These are phyloP conservation scores for Elasticomyces elasticus DNA, from an alignment of 495 filamentous ascomycete genomes.

Conservation along the genomic window DNA sequence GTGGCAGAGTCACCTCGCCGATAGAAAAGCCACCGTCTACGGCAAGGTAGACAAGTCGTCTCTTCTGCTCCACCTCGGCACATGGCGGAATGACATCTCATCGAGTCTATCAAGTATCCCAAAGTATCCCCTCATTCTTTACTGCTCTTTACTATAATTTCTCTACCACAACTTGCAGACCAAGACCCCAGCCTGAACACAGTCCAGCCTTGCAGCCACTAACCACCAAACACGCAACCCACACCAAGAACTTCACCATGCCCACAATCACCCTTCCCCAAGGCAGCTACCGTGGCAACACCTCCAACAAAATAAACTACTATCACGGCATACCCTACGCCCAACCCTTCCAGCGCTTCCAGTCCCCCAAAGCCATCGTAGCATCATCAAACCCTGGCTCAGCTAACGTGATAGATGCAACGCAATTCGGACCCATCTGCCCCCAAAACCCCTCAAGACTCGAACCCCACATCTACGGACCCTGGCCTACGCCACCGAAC, in stretches of 20 bases:
- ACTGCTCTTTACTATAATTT: no score
- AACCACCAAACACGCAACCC: no score
- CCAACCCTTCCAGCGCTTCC: conserved; percentile 1
- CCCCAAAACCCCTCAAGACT: not conserved
- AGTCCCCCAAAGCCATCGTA: not conserved
- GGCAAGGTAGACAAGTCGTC: not conserved
- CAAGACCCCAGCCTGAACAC: not conserved
- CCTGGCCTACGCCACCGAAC: conserved; percentile 1
- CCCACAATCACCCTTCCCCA: not conserved
- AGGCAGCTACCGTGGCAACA: not conserved
- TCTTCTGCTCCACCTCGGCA: not conserved
- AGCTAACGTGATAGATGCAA: not conserved
- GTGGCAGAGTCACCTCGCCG: no score
- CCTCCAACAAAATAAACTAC: not conserved
- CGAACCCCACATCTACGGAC: not conserved
- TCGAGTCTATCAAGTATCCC: no score
- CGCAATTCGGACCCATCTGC: conserved; percentile 1
- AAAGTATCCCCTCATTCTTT: no score
- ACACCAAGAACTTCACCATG: not conserved
- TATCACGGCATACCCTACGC: conserved; percentile 3
- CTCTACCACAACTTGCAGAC: no score
- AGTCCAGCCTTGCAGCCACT: not conserved
- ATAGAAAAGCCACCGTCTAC: no score
- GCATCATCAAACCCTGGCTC: not conserved
- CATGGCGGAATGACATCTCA: no score